Base-by-base conservation (phyloP, 805 yeast species). In the Spencermartinsiella europaea region DNA sequence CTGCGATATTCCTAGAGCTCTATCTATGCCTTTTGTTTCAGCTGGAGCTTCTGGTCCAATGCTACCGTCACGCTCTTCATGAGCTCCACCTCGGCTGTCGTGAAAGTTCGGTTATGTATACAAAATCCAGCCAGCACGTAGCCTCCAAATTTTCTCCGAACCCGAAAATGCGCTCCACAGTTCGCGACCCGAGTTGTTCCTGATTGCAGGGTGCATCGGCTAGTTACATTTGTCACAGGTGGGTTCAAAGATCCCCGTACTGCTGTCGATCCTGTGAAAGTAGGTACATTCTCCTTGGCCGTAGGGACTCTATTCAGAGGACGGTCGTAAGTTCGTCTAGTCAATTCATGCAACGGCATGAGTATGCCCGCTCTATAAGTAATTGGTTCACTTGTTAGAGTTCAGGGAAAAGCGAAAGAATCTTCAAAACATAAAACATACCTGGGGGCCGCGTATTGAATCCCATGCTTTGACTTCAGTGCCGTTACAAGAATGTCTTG, bases 1-100 rank as follows among this genome's bases (percentile, higher is more conserved):
- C n/a, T n/a, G n/a, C n/a, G n/a, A n/a, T n/a, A n/a, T n/a, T n/a
- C n/a, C n/a, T n/a, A n/a, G n/a, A n/a, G n/a, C n/a, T n/a, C n/a
- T n/a, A n/a, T n/a, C n/a, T n/a, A n/a, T n/a, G n/a, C n/a, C n/a
- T n/a, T n/a, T n/a, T n/a, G n/a, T n/a, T 25, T 25, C 10, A 12
- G 31, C 31, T 25, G 7, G 34, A 38, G 22, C 14, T 60, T 47
- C 37, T 51, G 53, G 21, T 59, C 65, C 21, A 62, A 45, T 1
- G 62, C 62, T 20, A 46, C 51, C 16, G 51, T 55, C 19, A 61
- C 62, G 14, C 57, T 49, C 46, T 62, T 60, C 55, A 57, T 52
- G 37, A 59, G 59, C 35, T 52, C 59, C 16, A 57, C 52, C 37
- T 62, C 65, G 10, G 57, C 58, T 1, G 64, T 58, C 2, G 62